These are phyloP conservation scores for Xylaria sp. DNA, from an alignment of 2,329 filamentous ascomycete species.

Conservation along the genomic window DNA sequence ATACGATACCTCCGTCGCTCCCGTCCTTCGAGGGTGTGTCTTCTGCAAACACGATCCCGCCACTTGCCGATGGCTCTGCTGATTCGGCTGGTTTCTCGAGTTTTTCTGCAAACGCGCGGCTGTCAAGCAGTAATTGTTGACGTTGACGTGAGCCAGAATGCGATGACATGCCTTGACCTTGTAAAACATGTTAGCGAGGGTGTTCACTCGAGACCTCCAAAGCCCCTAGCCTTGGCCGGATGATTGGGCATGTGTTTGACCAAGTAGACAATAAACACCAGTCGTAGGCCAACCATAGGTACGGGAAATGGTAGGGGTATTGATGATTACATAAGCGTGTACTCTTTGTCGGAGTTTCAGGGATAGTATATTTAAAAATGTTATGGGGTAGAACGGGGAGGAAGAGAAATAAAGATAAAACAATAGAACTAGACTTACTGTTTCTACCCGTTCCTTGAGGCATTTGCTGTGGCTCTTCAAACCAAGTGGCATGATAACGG, in stretches of 20 bases:
- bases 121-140: constrained; percentile 29
- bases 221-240: not conserved
- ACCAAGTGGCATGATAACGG: constrained; percentile 38
- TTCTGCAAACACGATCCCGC: constrained; percentile 26
- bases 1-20: constrained; percentile 18
- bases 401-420: constrained; percentile 32
- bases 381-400: too few species aligned
- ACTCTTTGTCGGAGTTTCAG: too few species aligned
- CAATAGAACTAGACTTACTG: constrained; percentile 48
- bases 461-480: constrained; percentile 33
- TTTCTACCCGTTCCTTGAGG: constrained; percentile 37
- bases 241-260: not conserved
- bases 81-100: not conserved
- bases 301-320: too few species aligned
- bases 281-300: too few species aligned
- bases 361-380: too few species aligned
- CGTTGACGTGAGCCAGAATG: constrained; percentile 10
- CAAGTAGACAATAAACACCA: not conserved
- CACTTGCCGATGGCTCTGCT: constrained; percentile 11
- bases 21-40: constrained; percentile 4
- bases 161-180: constrained; percentile 5
- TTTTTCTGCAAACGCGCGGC: constrained; percentile 21
- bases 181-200: constrained; percentile 4
- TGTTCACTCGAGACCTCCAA: constrained; percentile 11
- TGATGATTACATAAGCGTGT: too few species aligned